phyloP scores from a whole-genome alignment of 805 yeast species.

The Schizosaccharomyces japonicus region DNA sequence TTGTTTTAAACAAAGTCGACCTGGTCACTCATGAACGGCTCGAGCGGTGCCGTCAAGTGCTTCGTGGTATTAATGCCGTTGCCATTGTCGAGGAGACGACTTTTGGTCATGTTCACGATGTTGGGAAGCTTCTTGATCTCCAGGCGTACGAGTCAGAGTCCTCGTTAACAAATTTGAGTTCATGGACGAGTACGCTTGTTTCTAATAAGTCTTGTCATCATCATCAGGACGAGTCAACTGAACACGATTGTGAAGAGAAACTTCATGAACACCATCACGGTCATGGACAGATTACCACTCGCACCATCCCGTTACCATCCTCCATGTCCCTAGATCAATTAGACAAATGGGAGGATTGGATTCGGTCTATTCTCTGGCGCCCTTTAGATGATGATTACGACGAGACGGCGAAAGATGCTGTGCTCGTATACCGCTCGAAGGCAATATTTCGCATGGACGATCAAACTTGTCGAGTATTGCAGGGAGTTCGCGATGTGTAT shows the following conservation, averaged over 20 bases:
- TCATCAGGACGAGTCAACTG: background rate
- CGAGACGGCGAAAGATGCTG: background rate
- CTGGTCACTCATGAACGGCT: constrained; percentile 16
- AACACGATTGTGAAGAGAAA: constrained; percentile 8
- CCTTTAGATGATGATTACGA: constrained; percentile 13
- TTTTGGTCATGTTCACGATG: constrained; percentile 44
- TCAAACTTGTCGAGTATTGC: constrained; percentile 35
- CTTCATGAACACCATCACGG: constrained; percentile 10
- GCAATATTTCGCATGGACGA: constrained; percentile 35
- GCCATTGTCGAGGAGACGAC: constrained; percentile 45
- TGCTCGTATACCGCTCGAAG: constrained; percentile 20
- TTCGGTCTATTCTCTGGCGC: constrained; percentile 65
- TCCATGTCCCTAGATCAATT: constrained; percentile 20
- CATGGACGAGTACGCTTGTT: constrained; percentile 9
- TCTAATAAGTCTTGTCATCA: constrained; percentile 7
- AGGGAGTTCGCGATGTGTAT: constrained; percentile 83
- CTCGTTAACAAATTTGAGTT: constrained; percentile 7
- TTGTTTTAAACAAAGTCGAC: constrained; percentile 63
- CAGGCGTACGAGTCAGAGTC: constrained; percentile 41
- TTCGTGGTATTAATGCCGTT: constrained; percentile 35
- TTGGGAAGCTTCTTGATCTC: constrained; percentile 44
- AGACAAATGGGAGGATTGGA: constrained; percentile 29
- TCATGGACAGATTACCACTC: constrained; percentile 23
- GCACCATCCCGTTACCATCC: constrained; percentile 24
- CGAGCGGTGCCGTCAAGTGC: constrained; percentile 13